phyloP scores from a whole-genome alignment of 192 early-diverging fungal genomes.

The Mortierella antarctica region DNA sequence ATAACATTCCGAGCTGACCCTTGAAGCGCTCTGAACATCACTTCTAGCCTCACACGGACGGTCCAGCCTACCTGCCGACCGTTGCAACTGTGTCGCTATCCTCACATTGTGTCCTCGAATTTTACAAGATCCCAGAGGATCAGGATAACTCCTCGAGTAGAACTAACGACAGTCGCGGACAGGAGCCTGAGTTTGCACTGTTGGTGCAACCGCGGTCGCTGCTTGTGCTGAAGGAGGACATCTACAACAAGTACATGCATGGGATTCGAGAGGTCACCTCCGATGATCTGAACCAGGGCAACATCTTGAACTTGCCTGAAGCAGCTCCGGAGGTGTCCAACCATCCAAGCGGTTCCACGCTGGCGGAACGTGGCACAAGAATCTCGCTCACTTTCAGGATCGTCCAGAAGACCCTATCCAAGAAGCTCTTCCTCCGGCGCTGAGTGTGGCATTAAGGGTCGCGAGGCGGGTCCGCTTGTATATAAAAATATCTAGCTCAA shows the following conservation, averaged over 20 bases:
- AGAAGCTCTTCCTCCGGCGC: conserved; percentile 19
- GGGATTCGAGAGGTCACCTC: conserved; percentile 52
- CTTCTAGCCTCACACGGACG: conserved; percentile 60
- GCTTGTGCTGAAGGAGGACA: conserved; percentile 54
- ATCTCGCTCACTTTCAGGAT: conserved; percentile 50
- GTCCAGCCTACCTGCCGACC: conserved; percentile 61
- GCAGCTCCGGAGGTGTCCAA: background rate
- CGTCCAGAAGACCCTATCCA: conserved; percentile 30
- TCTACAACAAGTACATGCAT: conserved; percentile 58
- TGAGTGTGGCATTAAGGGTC: conserved; percentile 22
- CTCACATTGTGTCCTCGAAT: conserved; percentile 60
- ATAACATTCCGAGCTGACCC: background rate
- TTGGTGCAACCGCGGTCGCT: conserved; percentile 56
- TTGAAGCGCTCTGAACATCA: background rate
- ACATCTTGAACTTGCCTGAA: conserved; percentile 43
- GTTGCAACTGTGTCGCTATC: conserved; percentile 61
- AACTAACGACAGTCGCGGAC: background rate
- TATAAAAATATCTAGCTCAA: background rate
- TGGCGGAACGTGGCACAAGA: conserved; percentile 24
- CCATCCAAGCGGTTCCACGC: background rate
- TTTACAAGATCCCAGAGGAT: conserved; percentile 33
- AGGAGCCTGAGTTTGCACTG: conserved; percentile 54
- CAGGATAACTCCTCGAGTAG: background rate
- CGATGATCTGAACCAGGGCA: conserved; percentile 39
- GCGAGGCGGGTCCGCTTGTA: background rate